Evolutionary conservation across 805 yeast genomes (phyloP).

Genomic region (Metschnikowia cerradonensis): DNA sequence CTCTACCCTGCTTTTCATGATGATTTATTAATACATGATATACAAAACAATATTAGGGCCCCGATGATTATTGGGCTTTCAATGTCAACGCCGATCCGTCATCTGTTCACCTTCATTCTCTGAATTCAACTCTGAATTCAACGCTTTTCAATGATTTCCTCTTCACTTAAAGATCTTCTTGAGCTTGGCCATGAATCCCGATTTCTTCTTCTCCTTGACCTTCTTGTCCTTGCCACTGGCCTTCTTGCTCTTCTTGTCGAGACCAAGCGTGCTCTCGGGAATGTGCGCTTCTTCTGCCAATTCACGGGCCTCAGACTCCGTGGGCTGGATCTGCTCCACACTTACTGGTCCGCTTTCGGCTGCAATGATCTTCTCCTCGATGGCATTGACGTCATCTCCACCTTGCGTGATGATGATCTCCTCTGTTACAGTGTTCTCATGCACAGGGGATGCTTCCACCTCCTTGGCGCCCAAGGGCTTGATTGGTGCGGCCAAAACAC

Average conservation of each 20-base stretch:
- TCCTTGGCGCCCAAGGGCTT: slow-evolving; percentile 13
- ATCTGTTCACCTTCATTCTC: no score
- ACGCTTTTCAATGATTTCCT: not conserved
- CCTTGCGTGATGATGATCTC: slow-evolving; percentile 42
- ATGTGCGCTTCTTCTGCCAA: slow-evolving; percentile 33
- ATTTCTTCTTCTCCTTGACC: slow-evolving; percentile 31
- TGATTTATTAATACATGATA: slow-evolving; percentile 3
- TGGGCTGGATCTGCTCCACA: slow-evolving; percentile 41
- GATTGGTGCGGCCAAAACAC: slow-evolving; percentile 14
- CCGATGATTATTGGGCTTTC: not conserved
- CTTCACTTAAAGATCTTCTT: slow-evolving; percentile 36
- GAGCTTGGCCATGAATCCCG: slow-evolving; percentile 39
- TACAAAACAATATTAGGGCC: slow-evolving; percentile 4
- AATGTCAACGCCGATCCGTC: not conserved
- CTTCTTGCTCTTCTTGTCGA: slow-evolving; percentile 10
- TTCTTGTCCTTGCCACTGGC: slow-evolving; percentile 7
- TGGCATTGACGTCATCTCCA: slow-evolving; percentile 22
- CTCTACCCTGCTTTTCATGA: not conserved
- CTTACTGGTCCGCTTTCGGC: slow-evolving; percentile 33
- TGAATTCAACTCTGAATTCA: no score
- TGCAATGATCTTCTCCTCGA: slow-evolving; percentile 33
- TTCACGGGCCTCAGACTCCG: slow-evolving; percentile 34
- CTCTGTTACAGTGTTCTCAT: slow-evolving; percentile 22
- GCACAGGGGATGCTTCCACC: slow-evolving; percentile 18
- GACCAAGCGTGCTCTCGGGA: slow-evolving; percentile 3